Percentiles rank a stretch among this genome's conserved stretches.
These are phyloP conservation scores for Arthroderma sp. DNA, from an alignment of 2,329 filamentous ascomycete species.

Conservation along the genomic window DNA sequence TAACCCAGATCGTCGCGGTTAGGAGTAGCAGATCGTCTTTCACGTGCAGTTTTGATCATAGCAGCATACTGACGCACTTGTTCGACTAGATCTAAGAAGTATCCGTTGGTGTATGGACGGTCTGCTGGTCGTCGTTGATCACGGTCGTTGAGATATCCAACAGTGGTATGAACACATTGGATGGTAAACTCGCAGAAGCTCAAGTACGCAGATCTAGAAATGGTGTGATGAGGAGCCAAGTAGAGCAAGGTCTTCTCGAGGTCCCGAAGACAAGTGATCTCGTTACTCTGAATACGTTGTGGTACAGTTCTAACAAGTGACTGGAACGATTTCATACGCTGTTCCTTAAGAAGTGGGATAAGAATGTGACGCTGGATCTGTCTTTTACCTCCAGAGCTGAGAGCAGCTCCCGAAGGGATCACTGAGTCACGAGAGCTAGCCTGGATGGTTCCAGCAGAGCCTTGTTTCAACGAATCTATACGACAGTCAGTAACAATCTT, in stretches of 20 bases:
- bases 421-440: constrained; percentile 42
- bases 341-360: constrained; percentile 61
- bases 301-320: constrained; percentile 67
- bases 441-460: constrained; percentile 45
- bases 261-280: constrained; percentile 83
- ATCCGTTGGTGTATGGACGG: constrained; percentile 85
- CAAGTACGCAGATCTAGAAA: constrained; percentile 65
- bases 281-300: constrained; percentile 64
- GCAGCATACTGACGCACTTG: constrained; percentile 84
- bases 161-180: constrained; percentile 77
- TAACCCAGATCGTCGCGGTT: constrained; percentile 39
- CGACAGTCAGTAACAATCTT: constrained; percentile 25
- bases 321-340: constrained; percentile 66
- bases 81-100: constrained; percentile 91
- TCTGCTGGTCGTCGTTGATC: constrained; percentile 77
- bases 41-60: constrained; percentile 64
- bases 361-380: constrained; percentile 72
- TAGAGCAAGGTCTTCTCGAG: constrained; percentile 88
- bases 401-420: constrained; percentile 43
- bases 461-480: background rate
- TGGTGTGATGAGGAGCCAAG: constrained; percentile 59
- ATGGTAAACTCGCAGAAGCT: constrained; percentile 85
- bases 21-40: constrained; percentile 37
- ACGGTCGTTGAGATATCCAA: constrained; percentile 71
- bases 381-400: constrained; percentile 58